Evolutionary conservation across 2,329 filamentous ascomycete species (phyloP), one percentile per base, ranked within the genome.

Genomic region (Penicillium nordicum): DNA sequence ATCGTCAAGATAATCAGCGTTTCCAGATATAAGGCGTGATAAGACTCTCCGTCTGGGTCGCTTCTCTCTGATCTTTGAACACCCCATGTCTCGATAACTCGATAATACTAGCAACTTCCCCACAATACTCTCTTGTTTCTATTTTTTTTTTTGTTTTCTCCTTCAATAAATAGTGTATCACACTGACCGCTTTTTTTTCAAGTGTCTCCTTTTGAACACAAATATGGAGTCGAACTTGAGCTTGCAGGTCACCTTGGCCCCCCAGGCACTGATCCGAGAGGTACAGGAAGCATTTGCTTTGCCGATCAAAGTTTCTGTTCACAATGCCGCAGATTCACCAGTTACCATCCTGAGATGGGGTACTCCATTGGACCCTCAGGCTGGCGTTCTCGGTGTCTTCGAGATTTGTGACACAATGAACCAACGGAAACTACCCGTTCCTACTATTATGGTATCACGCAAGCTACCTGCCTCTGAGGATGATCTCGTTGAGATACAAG

Each of bases 341-440:
- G 53, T 75, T 14, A 76, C 69, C 0, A 42, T 77, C 5, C 61
- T 78, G 4, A 67, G 61, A 57, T 78, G 74, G 74, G 68, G 65
- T 3, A 73, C 66, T 5, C 74, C 73, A 1, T 62, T 77, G 4
- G 75, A 76, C 49, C 57, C 64, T 7, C 61, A 58, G 7, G 72
- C 72, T 6, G 61, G 61, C 21, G 52, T 68, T 6, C 61, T 73
- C n/a, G 67, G 70, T 7, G 50, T 73, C 16, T 73, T 73, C 43
- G 53, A 66, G 12, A 52, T 72, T 7, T 60, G 52, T 34, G 69
- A 74, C 48, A 58, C 55, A 32, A 57, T 59, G 16, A 59, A 56
- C 8, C 59, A 63, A 23, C 47, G 61, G 18, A n/a, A 55, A 6
- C 50, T 73, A 3, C 52, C 67, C 0, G 57, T 71, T 42, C 66